Conservation (phyloP, 2,329 filamentous ascomycete genomes). For the Pseudogymnoascus sp. region DNA sequence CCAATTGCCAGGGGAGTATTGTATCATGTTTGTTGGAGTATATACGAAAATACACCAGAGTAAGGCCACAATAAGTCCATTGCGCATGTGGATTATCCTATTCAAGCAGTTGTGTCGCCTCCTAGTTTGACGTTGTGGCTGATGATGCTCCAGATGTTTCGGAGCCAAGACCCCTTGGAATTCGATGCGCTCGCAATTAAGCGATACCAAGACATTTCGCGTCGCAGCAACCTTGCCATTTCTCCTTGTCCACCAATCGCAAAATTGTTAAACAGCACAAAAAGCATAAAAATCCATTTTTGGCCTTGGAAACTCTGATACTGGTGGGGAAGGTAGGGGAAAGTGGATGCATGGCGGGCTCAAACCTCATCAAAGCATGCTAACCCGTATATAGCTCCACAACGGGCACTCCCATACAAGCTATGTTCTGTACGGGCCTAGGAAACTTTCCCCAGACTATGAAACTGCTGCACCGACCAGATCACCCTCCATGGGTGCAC, state of each 20-base stretch:
- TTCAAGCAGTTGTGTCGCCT: neutral
- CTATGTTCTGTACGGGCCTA: neutral
- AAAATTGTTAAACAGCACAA: neutral
- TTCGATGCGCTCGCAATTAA: neutral
- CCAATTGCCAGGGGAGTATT: neutral
- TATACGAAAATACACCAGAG: neutral
- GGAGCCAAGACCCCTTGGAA: neutral
- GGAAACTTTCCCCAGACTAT: neutral
- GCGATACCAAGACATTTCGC: neutral
- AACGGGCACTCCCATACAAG: neutral
- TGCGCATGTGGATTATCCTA: neutral
- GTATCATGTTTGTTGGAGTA: conserved; percentile 3
- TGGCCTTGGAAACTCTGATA: neutral
- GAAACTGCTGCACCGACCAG: neutral
- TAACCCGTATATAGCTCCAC: neutral
- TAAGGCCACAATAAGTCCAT: neutral
- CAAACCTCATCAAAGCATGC: neutral
- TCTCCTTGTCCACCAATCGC: neutral
- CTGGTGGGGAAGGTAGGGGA: neutral
- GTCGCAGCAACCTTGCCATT: neutral
- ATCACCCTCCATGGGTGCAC: neutral
- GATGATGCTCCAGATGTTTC: neutral
- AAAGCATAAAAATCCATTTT: neutral
- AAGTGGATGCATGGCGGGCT: neutral
- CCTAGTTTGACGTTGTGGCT: neutral